Conservation (phyloP, 139 green algal species). For the Coelastrella sp. region DNA sequence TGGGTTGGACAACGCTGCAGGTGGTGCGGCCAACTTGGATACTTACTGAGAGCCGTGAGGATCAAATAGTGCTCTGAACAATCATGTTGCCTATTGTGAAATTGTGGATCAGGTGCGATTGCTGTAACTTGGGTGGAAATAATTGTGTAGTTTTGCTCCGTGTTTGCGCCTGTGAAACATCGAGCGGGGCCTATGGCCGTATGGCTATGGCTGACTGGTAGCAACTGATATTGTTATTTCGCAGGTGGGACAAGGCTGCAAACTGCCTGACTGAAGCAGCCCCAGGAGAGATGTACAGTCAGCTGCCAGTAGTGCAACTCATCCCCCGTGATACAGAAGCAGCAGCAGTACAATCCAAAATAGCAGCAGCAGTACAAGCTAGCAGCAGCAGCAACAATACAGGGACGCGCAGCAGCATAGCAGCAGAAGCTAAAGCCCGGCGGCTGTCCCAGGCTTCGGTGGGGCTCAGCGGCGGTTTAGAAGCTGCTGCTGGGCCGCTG, state of each 20-base stretch:
- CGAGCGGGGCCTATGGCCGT: no score
- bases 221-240: background rate
- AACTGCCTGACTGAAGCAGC: slow-evolving; percentile 13
- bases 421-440: background rate
- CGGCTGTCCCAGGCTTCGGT: background rate
- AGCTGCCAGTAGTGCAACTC: slow-evolving; percentile 56
- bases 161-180: no score
- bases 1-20: no score
- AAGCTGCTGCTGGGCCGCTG: background rate
- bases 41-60: no score
- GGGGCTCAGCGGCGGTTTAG: background rate
- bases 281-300: slow-evolving; percentile 54
- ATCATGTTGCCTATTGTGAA: no score
- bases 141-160: no score
- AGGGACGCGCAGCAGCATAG: background rate
- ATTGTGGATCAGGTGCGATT: no score
- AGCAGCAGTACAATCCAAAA: background rate
- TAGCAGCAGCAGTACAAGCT: background rate
- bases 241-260: slow-evolving; percentile 36
- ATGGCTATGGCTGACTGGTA: no score
- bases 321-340: slow-evolving; percentile 31
- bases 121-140: no score
- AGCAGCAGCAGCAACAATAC: slow-evolving; percentile 15
- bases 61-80: no score
- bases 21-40: no score